Conservation (phyloP, 306 rosid species). For the Cicer chorassanicum region DNA sequence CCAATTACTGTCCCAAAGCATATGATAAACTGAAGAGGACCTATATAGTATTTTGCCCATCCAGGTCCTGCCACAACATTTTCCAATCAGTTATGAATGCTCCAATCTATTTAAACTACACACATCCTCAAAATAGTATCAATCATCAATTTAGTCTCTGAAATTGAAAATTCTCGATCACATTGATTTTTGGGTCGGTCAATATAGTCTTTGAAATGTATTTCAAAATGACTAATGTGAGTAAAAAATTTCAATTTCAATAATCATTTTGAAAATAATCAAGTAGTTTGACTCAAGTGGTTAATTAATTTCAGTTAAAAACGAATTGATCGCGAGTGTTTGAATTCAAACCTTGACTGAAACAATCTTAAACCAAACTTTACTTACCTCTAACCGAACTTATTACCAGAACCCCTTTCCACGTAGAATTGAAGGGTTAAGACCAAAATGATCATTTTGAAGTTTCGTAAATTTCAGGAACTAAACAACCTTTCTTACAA, state of each 20-base stretch:
- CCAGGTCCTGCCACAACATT: slow-evolving; percentile 62
- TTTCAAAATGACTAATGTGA: background rate
- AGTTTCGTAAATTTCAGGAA: background rate
- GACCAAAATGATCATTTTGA: no score
- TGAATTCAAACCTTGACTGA: no score
- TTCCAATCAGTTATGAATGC: slow-evolving; percentile 15
- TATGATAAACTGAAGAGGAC: slow-evolving; percentile 69
- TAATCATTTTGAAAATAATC: background rate
- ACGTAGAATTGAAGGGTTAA: no score
- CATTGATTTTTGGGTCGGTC: background rate
- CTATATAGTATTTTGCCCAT: slow-evolving; percentile 76
- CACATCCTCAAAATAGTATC: background rate
- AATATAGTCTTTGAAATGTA: background rate
- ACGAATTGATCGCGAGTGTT: no score
- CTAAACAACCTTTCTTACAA: background rate
- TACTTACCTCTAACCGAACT: no score
- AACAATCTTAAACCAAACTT: no score
- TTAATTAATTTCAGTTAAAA: no score
- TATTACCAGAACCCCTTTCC: no score
- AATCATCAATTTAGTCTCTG: background rate
- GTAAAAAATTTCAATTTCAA: background rate
- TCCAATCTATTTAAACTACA: slow-evolving; percentile 4
- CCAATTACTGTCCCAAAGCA: slow-evolving; percentile 75
- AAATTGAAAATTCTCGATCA: background rate
- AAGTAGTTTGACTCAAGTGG: no score